Conservation (phyloP, 1,139 yeast species). For the Nematodospora anomalae region DNA sequence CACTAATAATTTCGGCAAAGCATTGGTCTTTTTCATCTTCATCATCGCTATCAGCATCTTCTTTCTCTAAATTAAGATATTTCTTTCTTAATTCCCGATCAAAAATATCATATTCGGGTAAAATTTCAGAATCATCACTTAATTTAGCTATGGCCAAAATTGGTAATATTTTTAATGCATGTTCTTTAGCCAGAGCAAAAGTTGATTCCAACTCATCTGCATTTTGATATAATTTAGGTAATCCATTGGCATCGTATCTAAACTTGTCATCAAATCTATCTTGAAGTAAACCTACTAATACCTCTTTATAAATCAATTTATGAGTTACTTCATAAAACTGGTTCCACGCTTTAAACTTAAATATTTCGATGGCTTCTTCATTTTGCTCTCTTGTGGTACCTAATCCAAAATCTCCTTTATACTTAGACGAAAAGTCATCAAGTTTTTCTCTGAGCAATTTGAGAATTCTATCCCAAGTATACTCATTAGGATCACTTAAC, state of each 20-base stretch:
- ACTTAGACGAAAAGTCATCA: slow-evolving; percentile 22
- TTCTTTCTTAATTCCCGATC: slow-evolving; percentile 24
- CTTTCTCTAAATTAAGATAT: slow-evolving; percentile 30
- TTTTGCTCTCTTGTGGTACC: slow-evolving; percentile 54
- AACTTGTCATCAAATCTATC: slow-evolving; percentile 79
- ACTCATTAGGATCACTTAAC: slow-evolving; percentile 41
- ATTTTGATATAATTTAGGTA: slow-evolving; percentile 81
- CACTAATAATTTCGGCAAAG: slow-evolving; percentile 61
- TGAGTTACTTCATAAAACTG: slow-evolving; percentile 58
- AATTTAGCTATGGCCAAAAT: slow-evolving; percentile 58
- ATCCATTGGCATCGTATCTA: slow-evolving; percentile 77
- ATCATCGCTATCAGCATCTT: slow-evolving; percentile 43
- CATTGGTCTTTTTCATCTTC: slow-evolving; percentile 30
- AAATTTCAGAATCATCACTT: slow-evolving; percentile 51
- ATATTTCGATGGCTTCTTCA: slow-evolving; percentile 35
- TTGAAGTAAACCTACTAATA: slow-evolving; percentile 54
- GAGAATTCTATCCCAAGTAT: slow-evolving; percentile 64
- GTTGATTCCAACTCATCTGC: slow-evolving; percentile 69
- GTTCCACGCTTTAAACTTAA: slow-evolving; percentile 65
- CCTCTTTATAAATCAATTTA: slow-evolving; percentile 61
- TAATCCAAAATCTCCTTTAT: slow-evolving; percentile 52
- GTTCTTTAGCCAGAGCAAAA: slow-evolving; percentile 58
- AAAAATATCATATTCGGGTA: slow-evolving; percentile 54
- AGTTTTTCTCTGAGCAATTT: slow-evolving; percentile 46
- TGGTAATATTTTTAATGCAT: slow-evolving; percentile 60